phyloP scores from a whole-genome alignment of 2,329 filamentous ascomycete genomes.

The Fusarium penzigii region DNA sequence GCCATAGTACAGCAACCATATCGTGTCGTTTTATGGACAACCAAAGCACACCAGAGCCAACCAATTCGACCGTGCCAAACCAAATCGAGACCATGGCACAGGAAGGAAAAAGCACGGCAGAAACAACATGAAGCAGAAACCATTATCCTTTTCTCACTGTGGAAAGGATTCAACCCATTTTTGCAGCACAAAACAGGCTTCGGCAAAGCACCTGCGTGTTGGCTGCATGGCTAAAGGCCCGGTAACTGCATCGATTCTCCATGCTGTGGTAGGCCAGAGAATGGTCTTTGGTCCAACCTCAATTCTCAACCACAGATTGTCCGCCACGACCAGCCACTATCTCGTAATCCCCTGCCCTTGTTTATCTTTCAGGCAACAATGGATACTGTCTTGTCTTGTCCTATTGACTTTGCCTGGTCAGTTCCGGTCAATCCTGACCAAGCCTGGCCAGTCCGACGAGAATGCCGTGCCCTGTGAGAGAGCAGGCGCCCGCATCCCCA shows the following conservation, averaged over 20 bases:
- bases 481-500: conserved; percentile 8
- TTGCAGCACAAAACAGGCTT: conserved; percentile 20
- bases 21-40: no score
- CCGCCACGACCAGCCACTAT: conserved; percentile 13
- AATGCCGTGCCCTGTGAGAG: conserved; percentile 15
- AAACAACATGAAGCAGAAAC: no score
- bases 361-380: conserved; percentile 6
- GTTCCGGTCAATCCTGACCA: conserved; percentile 2
- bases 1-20: no score
- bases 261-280: conserved; percentile 17
- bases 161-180: no score
- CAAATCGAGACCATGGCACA: no score
- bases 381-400: conserved; percentile 1
- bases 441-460: conserved; percentile 3
- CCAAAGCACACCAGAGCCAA: no score
- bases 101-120: no score
- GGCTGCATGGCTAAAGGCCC: conserved; percentile 12
- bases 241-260: conserved; percentile 9
- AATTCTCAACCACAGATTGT: conserved; percentile 16
- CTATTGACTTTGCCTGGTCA: no score
- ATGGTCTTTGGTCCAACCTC: conserved; percentile 4
- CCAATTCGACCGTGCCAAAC: no score
- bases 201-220: conserved; percentile 18
- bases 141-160: no score
- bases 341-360: conserved; percentile 7